Percentiles rank a stretch among this genome's conserved stretches.
Evolutionary conservation across 1,284 basidiomycete species (phyloP).

Genomic region (Stygiomarasmius scandens): DNA sequence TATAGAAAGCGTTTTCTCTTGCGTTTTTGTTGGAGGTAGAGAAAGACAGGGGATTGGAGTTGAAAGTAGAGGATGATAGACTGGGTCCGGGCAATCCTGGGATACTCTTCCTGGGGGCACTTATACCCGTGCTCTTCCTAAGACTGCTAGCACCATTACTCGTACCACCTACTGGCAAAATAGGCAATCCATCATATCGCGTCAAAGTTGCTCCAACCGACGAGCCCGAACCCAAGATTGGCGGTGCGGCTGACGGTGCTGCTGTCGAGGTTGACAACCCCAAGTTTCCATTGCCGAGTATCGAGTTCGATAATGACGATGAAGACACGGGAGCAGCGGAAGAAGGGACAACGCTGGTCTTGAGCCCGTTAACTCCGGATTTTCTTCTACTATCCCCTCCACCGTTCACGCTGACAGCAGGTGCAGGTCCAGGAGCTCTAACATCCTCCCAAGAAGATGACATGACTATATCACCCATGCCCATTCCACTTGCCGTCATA

Average conservation of each 20-base stretch:
- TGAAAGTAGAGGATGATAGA: background rate
- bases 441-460: background rate
- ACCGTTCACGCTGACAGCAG: background rate
- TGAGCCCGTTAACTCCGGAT: background rate
- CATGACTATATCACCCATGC: background rate
- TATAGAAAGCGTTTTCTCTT: slow-evolving; percentile 16
- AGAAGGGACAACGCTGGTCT: too few species aligned
- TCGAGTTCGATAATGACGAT: background rate
- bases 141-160: background rate
- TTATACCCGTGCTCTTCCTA: background rate
- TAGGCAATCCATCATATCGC: background rate
- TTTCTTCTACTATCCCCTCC: background rate
- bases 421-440: background rate
- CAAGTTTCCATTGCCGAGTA: background rate
- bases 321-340: background rate
- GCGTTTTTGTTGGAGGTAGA: slow-evolving; percentile 8
- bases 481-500: background rate
- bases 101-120: background rate
- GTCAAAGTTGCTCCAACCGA: background rate
- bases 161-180: background rate
- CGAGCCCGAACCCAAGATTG: background rate
- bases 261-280: background rate
- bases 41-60: background rate
- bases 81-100: background rate
- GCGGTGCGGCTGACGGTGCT: background rate